These are phyloP conservation scores for Dillenia turbinata DNA, from an alignment of 164 flowering plant species.

Conservation along the genomic window DNA sequence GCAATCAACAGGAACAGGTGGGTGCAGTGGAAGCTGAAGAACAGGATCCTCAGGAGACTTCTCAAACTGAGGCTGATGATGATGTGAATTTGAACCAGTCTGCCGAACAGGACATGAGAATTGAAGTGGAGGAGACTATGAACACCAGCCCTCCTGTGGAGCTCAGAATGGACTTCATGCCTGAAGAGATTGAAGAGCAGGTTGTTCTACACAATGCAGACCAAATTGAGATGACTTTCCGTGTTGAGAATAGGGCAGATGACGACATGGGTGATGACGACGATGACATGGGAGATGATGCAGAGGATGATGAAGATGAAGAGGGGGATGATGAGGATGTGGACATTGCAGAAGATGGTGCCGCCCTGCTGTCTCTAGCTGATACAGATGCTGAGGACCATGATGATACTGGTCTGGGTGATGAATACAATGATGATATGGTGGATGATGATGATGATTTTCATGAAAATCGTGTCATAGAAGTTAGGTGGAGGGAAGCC, in stretches of 20 bases:
- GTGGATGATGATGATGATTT: constrained; percentile 91
- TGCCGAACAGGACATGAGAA: constrained; percentile 53
- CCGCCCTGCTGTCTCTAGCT: constrained; percentile 80
- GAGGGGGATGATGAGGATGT: constrained; percentile 83
- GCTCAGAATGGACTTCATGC: constrained; percentile 60
- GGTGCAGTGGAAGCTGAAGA: constrained; percentile 30
- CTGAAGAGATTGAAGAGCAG: constrained; percentile 70
- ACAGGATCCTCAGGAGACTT: constrained; percentile 31
- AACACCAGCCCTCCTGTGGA: constrained; percentile 36
- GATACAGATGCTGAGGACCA: constrained; percentile 94
- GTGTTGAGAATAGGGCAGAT: constrained; percentile 62
- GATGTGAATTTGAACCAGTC: constrained; percentile 32
- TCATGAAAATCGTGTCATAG: constrained; percentile 81
- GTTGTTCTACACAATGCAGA: constrained; percentile 35
- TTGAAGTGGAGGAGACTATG: constrained; percentile 44
- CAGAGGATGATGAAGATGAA: constrained; percentile 78
- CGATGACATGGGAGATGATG: constrained; percentile 88
- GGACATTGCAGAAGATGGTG: constrained; percentile 87
- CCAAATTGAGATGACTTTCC: constrained; percentile 69
- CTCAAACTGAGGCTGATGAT: constrained; percentile 34
- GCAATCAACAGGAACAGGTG: constrained; percentile 27
- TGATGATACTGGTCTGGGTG: constrained; percentile 86
- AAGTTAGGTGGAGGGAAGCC: constrained; percentile 92
- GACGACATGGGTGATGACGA: constrained; percentile 88
- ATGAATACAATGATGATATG: constrained; percentile 85